Evolutionary conservation across 352 stramenopile genomes (phyloP), one percentile per base, ranked within the genome.

Genomic region (Globisporangium abappressorium): DNA sequence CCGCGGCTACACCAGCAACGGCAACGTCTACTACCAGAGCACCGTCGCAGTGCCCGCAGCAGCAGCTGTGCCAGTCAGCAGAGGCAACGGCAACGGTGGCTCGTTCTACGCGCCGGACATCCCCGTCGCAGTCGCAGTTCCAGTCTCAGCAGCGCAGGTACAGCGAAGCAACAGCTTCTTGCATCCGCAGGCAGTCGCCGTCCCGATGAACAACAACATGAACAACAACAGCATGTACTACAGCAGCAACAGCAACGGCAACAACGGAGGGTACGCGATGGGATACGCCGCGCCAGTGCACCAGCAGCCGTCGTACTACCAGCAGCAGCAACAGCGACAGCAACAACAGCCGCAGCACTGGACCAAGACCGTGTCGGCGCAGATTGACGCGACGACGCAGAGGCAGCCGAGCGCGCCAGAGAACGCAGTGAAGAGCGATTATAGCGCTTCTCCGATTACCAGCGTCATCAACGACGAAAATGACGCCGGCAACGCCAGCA

Each of bases 321-420:
- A 26, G 22, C 49, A 36, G 5, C 18, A 24, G 12, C 62, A 66
- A 43, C 36, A 43, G 5, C 36, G 11, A 14, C 33, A 60, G 9
- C 20, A 24, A 14, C 47, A 55, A 33, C 30, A 36, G 20, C 28
- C 30, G n/a, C 49, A 28, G 15, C 64, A 64, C 15, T 70, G 64
- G 64, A 70, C 26, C 64, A 70, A 65, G 64, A 56, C 58, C 64
- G 65, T 78, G 18, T 71, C 81, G 49, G 64, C 73, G 36, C 68
- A 76, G 67, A 76, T 49, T 41, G 76, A 63, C 56, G 34, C 56
- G 14, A 33, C 24, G 5, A 54, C 26, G 15, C 63, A 47, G 14
- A 47, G 72, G 14, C 64, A 34, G 8, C 33, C 66, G 26, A 62
- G 28, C 28, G 41, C 41, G 14, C 51, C 34, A n/a, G 62, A 58